Conservation (phyloP, 345 rosid genomes). For the Hibiscus mutabilis region DNA sequence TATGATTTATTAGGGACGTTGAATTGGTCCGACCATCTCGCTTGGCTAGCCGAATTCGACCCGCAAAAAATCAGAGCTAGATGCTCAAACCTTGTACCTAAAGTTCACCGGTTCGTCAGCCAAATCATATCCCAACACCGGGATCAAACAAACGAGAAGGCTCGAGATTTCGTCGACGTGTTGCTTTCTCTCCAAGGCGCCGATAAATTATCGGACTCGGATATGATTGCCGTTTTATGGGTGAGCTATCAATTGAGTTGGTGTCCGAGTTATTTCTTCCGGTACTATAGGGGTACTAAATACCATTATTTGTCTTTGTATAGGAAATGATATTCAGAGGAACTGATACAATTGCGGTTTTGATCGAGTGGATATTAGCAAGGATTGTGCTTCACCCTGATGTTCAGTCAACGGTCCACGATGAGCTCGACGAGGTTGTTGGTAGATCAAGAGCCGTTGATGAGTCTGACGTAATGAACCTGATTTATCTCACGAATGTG, state of each 20-base stretch:
- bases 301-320: neutral
- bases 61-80: slow-evolving; percentile 56
- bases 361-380: slow-evolving; percentile 88
- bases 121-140: slow-evolving; percentile 51
- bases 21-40: slow-evolving; percentile 71
- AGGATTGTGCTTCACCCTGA: slow-evolving; percentile 65
- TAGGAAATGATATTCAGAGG: slow-evolving; percentile 95
- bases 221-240: slow-evolving; percentile 81
- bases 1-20: slow-evolving; percentile 51
- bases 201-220: slow-evolving; percentile 48
- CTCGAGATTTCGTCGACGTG: slow-evolving; percentile 63
- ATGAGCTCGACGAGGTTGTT: slow-evolving; percentile 52
- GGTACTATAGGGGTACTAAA: slow-evolving; percentile 10
- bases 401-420: slow-evolving; percentile 59
- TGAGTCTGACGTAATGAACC: slow-evolving; percentile 40
- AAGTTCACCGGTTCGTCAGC: slow-evolving; percentile 54
- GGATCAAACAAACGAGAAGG: slow-evolving; percentile 20
- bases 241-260: slow-evolving; percentile 23
- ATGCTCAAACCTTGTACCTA: slow-evolving; percentile 57
- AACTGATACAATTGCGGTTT: slow-evolving; percentile 76
- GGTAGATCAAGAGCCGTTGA: slow-evolving; percentile 52
- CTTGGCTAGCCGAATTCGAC: slow-evolving; percentile 59
- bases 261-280: neutral
- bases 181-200: slow-evolving; percentile 53
- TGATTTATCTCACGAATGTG: slow-evolving; percentile 57